Percentiles rank a stretch among this genome's conserved stretches.
phyloP scores from a whole-genome alignment of 169 alveolate species.

The Cryptosporidium felis region DNA sequence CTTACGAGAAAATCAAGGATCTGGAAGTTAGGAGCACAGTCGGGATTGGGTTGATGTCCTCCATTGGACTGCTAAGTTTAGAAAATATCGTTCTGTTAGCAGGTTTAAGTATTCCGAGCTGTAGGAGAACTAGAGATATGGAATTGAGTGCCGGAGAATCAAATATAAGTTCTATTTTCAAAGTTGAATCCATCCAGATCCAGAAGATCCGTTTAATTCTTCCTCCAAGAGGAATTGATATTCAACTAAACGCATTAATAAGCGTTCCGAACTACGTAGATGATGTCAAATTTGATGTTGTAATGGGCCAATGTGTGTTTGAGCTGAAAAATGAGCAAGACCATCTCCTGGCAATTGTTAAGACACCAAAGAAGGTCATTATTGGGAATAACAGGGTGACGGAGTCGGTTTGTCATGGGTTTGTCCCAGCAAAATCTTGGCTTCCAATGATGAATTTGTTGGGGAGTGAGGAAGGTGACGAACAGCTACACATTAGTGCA shows the following conservation, averaged over 20 bases:
- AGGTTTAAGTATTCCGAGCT: conserved; percentile 3
- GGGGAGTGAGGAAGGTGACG: conserved; percentile 24
- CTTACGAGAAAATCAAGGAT: neutral
- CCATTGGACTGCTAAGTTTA: conserved; percentile 24
- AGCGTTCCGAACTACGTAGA: conserved; percentile 48
- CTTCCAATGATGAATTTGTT: conserved; percentile 68
- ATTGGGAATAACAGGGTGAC: conserved; percentile 63
- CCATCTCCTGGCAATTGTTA: conserved; percentile 28
- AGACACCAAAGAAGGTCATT: conserved; percentile 50
- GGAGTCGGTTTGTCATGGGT: conserved; percentile 59
- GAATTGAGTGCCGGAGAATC: too few species aligned
- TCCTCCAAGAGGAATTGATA: conserved; percentile 68
- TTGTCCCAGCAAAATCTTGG: conserved; percentile 70
- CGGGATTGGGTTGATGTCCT: conserved; percentile 11
- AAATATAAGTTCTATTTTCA: conserved; percentile 34
- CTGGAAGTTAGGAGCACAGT: conserved; percentile 6
- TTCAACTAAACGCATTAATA: conserved; percentile 23
- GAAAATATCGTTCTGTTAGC: neutral
- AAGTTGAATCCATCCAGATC: conserved; percentile 56
- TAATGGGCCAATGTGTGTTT: conserved; percentile 63
- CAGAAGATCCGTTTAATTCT: conserved; percentile 49
- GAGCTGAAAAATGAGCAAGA: conserved; percentile 44
- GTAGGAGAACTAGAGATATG: neutral
- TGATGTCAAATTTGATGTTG: conserved; percentile 13
- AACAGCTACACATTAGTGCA: conserved; percentile 32